These are phyloP conservation scores for Nemania sp. DNA, from an alignment of 2,329 filamentous ascomycete species.

Conservation along the genomic window DNA sequence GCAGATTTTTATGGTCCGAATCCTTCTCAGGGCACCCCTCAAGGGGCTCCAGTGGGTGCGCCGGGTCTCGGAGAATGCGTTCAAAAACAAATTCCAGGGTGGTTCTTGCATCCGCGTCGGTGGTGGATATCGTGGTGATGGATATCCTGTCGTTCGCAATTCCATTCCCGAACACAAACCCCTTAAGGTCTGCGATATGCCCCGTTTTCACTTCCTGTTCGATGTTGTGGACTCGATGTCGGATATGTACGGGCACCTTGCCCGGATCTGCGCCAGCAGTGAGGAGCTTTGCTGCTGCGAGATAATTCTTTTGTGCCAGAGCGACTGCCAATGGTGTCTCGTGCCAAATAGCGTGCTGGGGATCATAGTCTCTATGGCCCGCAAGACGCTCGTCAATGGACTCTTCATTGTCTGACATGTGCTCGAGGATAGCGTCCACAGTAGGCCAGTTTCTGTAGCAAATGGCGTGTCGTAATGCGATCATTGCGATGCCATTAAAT, in stretches of 20 bases:
- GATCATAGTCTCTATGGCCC: background rate
- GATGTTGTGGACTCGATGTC: constrained; percentile 11
- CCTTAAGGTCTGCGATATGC: background rate
- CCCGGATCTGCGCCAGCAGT: background rate
- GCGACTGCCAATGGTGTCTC: background rate
- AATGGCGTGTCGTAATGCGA: background rate
- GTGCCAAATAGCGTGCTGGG: background rate
- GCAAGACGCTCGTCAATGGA: background rate
- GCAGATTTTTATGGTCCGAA: too few species aligned
- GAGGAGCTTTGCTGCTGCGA: background rate
- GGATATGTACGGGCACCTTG: constrained; percentile 5
- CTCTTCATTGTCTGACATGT: too few species aligned
- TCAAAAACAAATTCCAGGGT: too few species aligned
- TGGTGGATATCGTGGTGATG: too few species aligned
- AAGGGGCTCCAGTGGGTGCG: too few species aligned
- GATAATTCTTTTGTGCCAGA: background rate
- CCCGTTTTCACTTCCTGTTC: background rate
- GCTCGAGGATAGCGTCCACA: background rate
- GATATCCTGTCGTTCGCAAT: too few species aligned
- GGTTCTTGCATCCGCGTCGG: too few species aligned
- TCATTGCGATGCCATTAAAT: too few species aligned
- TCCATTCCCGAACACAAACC: background rate
- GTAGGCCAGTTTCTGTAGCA: background rate
- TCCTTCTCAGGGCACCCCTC: too few species aligned
- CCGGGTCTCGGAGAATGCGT: too few species aligned